Evolutionary conservation across 805 yeast genomes (phyloP), one percentile per base, ranked within the genome.

Genomic region (Candida multigemmis): DNA sequence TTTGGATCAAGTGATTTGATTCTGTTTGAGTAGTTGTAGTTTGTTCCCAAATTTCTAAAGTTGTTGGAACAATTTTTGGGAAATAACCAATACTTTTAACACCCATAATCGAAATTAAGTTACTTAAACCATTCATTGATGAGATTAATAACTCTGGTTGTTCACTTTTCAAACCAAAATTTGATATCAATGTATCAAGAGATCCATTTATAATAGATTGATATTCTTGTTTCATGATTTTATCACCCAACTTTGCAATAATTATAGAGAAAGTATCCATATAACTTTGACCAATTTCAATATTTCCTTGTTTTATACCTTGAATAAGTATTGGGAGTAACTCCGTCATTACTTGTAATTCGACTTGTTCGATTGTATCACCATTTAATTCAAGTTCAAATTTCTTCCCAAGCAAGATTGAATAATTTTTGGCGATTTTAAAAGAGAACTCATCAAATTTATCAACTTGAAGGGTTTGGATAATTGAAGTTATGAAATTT

Each of bases 41-140:
- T 6, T 50, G 37, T 16, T 67, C 61, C 56, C 82, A 79, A 20
- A 83, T 65, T 15, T 60, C 56, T 29, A 85, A 62, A 7, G 82
- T 61, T 9, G 85, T 83, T 10, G 86, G 84, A 35, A 91, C 71
- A 45, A 87, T 77, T 50, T 77, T 78, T 17, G 96, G 84, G 64
- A 86, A 82, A 44, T 67, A 71, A 5, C 94, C 87, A 46, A 91
- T 78, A 36, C 78, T 66, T 45, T 85, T 82, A 12, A 93, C 87
- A 28, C 98, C 98, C 24, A 87, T 53, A 14, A 75, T 69, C 27
- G 76, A 72, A 29, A 84, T 70, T 30, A 85, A 57, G 38, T 76
- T 74, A 31, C 83, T 74, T 35, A 84, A 70, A 32, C 79, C 75
- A 39, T 77, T 71, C 32, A 85, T 62, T 1, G 95, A 72, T 1